Base-by-base conservation (phyloP, 768 basidiomycete genomes). In the Tricholomella constricta region DNA sequence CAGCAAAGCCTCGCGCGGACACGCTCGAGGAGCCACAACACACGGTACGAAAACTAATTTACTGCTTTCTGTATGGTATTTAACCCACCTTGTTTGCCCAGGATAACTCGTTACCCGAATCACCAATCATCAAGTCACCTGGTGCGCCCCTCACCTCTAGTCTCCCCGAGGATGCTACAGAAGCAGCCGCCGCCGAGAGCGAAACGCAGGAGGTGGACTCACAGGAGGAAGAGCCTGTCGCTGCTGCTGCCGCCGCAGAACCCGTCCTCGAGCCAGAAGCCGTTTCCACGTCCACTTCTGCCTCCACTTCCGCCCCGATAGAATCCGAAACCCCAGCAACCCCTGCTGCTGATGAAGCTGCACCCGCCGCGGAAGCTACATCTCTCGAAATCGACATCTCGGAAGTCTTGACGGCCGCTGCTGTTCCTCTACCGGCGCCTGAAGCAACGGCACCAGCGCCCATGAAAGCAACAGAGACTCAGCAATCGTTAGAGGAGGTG, bases 101-200 rank as follows among this genome's bases (percentile, higher is more conserved):
- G 57, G 53, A 45, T 0, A 44, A 47, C n/a, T 52, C 57, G 7
- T 32, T 59, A 25, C 57, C 57, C 11, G 57, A 55, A 22, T 59
- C 57, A 34, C 57, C 57, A 12, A 55, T 38, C 20, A 51, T 59
- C 12, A 51, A 55, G 4, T 59, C 57, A 4, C 57, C 52, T 6
- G 10, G 44, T 20, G 48, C 53, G 10, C 40, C 52, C 19, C 10
- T 1, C 34, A 2, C 34, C 2, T 23, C 26, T 11, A 34, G 5
- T 14, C 20, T 55, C 6, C 27, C 29, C n/a, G 43, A 43, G 12
- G 42, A 34, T 15, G 36, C 45, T 15, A 10, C 26, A 20, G n/a
- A 12, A 19, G 37, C 23, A 11, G 15, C 9, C 3, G 10, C 48
- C 9, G 22, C 32, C 15, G 35, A 38, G 11, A 17, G 7, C 19